Conservation (phyloP, 2,329 filamentous ascomycete species). For the Fusarium sacchari region DNA sequence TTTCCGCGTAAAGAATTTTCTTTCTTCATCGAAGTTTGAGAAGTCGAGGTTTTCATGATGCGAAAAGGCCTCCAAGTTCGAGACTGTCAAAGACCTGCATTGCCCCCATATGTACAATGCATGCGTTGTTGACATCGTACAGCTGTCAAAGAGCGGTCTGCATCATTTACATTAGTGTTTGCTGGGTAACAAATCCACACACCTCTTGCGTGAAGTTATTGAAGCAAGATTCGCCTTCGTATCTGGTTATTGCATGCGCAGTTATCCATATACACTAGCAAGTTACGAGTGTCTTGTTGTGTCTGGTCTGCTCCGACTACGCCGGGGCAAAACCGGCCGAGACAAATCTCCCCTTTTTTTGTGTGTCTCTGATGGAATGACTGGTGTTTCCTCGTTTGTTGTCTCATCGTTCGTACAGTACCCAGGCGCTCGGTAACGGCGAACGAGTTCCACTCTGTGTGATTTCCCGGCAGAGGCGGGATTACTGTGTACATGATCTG, state of each 20-base stretch:
- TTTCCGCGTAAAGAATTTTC: conserved; percentile 2
- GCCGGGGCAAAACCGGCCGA: conserved; percentile 11
- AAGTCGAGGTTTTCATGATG: conserved; percentile 7
- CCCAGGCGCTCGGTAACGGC: conserved; percentile 18
- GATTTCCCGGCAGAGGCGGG: conserved; percentile 28
- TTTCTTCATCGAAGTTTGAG: conserved; percentile 3
- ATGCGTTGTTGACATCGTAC: conserved; percentile 37
- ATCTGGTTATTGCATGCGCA: conserved; percentile 25
- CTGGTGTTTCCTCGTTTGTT: conserved; percentile 36
- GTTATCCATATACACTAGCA: neutral
- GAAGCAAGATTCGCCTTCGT: conserved; percentile 1
- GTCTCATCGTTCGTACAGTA: conserved; percentile 7
- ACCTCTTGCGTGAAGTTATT: conserved; percentile 3
- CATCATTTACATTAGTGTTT: conserved; percentile 36
- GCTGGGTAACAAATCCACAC: conserved; percentile 18
- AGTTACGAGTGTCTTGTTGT: neutral
- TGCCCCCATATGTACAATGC: conserved; percentile 27
- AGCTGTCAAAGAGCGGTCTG: conserved; percentile 46
- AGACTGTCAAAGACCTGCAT: conserved; percentile 25
- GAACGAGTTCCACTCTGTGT: conserved; percentile 2
- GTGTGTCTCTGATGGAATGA: neutral
- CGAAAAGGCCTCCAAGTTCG: conserved; percentile 25
- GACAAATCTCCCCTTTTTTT: conserved; percentile 7
- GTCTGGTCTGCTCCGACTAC: conserved; percentile 2
- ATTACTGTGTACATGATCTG: conserved; percentile 32